Base-by-base conservation (phyloP, 2,329 filamentous ascomycete species). In the Orbilia blumenaviensis region DNA sequence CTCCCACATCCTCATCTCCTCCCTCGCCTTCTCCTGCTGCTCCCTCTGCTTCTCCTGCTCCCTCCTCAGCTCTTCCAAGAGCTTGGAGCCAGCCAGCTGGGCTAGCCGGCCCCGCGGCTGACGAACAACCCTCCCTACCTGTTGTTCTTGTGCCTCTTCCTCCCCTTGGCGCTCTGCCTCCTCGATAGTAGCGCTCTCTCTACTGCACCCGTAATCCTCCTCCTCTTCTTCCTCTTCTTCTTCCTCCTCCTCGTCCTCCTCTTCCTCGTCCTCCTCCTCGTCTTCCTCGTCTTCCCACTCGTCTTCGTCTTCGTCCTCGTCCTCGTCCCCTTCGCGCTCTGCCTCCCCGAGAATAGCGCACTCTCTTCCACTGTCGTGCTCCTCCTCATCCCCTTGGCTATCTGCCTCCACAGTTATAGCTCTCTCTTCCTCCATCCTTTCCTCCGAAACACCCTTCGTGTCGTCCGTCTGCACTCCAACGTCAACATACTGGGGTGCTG, bases 301-400 rank as follows among this genome's bases (percentile, higher is more conserved):
- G 7, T 42, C n/a, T n/a, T 27, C 46, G 10, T 27, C 62, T 29
- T 44, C 46, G 6, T 25, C 36, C 7, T 44, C 41, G 9, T 44
- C 41, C 18, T 29, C 62, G 10, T 61, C 66, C 29, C 23, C 42
- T 42, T 58, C 1, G 27, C 50, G n/a, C 36, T 46, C 48, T 56
- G 48, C 50, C 32, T 56, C 63, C 63, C n/a, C 61, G 29, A 16
- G 16, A 64, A 46, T 66, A 54, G 27, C 29, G 27, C 50, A 16
- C 29, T 60, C 48, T 21, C 36, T 46, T 10, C 10, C 16, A 3
- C 16, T 10, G 4, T 18, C 16, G 6, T n/a, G n/a, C 9, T 44
- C 62, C n/a, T 29, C 34, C 38, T 38, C 52, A 46, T 41, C 38
- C 27, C 38, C 38, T 56, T 42, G 38, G 38, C 38, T 42, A 42